Percentiles rank a stretch among this genome's conserved stretches.
These are phyloP conservation scores for Trametes cubensis DNA, from an alignment of 768 basidiomycete species.

Conservation along the genomic window DNA sequence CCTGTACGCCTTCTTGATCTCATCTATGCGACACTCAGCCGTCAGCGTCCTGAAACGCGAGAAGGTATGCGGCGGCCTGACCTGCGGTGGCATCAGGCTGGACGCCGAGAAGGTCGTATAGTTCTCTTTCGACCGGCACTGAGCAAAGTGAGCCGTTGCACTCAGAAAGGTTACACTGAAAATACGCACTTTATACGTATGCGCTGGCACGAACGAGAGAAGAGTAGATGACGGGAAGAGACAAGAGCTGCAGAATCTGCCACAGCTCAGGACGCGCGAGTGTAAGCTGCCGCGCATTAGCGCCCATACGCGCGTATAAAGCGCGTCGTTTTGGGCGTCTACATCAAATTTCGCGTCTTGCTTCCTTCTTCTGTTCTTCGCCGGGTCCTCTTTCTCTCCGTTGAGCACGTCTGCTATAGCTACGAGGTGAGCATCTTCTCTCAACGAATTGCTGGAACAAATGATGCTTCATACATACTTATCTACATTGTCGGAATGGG, in stretches of 20 bases:
- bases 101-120: constrained; percentile 87
- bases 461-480: constrained; percentile 64
- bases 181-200: not conserved
- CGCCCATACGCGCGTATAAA: constrained; percentile 11
- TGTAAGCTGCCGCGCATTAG: constrained; percentile 1
- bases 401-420: not conserved
- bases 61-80: constrained; percentile 36
- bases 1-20: constrained; percentile 94
- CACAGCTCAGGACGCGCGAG: not conserved
- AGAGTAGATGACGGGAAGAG: constrained; percentile 1
- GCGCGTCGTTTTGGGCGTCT: constrained; percentile 13
- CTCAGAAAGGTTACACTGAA: not conserved
- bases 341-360: constrained; percentile 11
- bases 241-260: not conserved
- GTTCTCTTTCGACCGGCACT: constrained; percentile 78
- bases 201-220: not conserved
- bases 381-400: not conserved
- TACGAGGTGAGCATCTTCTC: too few species aligned
- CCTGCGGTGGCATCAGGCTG: constrained; percentile 71
- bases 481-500: constrained; percentile 93
- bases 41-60: constrained; percentile 22
- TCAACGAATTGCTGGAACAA: not conserved
- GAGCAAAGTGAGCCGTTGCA: not conserved
- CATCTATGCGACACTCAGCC: constrained; percentile 46
- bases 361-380: not conserved